Conservation (phyloP, 208 protist species). For the Trypanosoma vivax region DNA sequence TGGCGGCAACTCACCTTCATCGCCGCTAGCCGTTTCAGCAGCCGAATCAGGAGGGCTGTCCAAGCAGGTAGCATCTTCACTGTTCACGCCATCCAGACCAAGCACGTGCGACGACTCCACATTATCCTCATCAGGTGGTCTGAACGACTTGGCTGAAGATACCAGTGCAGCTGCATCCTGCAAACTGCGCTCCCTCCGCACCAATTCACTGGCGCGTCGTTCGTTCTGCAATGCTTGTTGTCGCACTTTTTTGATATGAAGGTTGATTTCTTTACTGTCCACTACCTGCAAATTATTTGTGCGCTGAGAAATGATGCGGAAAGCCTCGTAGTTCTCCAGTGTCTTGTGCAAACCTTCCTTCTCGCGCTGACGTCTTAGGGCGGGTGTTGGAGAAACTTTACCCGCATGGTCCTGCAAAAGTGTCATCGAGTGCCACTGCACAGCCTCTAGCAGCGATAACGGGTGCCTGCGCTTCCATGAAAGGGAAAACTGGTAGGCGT, state of each 20-base stretch:
- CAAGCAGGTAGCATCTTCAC: background rate
- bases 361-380: conserved; percentile 67
- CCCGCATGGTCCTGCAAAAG: conserved; percentile 34
- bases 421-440: conserved; percentile 79
- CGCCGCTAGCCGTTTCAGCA: background rate
- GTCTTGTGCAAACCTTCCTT: conserved; percentile 70
- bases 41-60: background rate
- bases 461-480: conserved; percentile 62
- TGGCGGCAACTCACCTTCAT: conserved; percentile 60
- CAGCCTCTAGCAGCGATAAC: conserved; percentile 63
- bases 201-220: conserved; percentile 34
- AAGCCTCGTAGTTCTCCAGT: conserved; percentile 82
- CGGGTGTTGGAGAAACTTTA: conserved; percentile 38
- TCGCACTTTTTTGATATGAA: conserved; percentile 62
- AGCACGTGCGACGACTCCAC: conserved; percentile 34
- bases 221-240: conserved; percentile 47
- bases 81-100: background rate
- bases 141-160: conserved; percentile 49
- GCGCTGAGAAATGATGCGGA: conserved; percentile 82
- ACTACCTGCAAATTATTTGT: conserved; percentile 88
- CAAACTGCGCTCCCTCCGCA: conserved; percentile 63
- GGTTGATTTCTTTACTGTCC: conserved; percentile 85
- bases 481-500: conserved; percentile 80
- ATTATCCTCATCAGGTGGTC: conserved; percentile 18
- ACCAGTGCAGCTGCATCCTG: conserved; percentile 58